Evolutionary conservation across 2,329 filamentous ascomycete genomes (phyloP).

Genomic region (Colletotrichum tanaceti): DNA sequence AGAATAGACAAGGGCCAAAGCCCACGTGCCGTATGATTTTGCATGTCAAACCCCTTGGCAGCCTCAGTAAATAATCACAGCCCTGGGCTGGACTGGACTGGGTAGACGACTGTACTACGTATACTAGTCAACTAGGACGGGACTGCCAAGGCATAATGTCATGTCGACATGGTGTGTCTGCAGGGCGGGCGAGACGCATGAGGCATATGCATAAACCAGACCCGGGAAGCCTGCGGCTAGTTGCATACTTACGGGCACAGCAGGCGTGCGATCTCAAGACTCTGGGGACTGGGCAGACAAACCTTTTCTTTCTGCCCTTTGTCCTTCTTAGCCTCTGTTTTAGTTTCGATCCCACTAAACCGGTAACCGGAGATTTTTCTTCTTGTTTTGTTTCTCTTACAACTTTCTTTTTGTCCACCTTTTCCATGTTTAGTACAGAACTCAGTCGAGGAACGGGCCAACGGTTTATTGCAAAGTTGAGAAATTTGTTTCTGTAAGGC

Average conservation of each 20-base stretch:
- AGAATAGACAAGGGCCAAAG: not conserved
- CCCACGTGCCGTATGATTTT: slow-evolving; percentile 26
- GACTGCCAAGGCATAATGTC: slow-evolving; percentile 19
- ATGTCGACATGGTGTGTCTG: not conserved
- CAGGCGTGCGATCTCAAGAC: not conserved
- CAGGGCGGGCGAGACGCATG: slow-evolving; percentile 6
- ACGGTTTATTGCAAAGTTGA: too few species aligned
- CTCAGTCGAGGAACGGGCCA: too few species aligned
- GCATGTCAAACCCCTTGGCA: not conserved
- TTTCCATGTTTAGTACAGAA: too few species aligned
- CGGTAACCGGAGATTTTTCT: not conserved
- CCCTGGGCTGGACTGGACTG: too few species aligned
- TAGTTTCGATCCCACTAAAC: too few species aligned
- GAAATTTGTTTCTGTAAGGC: too few species aligned
- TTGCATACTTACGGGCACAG: slow-evolving; percentile 15
- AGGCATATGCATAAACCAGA: slow-evolving; percentile 19
- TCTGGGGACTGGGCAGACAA: not conserved
- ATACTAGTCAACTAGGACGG: too few species aligned
- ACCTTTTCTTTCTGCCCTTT: not conserved
- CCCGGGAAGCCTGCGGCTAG: not conserved
- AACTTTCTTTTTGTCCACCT: too few species aligned
- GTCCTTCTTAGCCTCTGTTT: not conserved
- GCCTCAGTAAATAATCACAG: not conserved
- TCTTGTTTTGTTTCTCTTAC: too few species aligned
- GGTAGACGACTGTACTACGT: too few species aligned